phyloP scores from a whole-genome alignment of 1,284 basidiomycete genomes.

The Sporisorium graminicola region DNA sequence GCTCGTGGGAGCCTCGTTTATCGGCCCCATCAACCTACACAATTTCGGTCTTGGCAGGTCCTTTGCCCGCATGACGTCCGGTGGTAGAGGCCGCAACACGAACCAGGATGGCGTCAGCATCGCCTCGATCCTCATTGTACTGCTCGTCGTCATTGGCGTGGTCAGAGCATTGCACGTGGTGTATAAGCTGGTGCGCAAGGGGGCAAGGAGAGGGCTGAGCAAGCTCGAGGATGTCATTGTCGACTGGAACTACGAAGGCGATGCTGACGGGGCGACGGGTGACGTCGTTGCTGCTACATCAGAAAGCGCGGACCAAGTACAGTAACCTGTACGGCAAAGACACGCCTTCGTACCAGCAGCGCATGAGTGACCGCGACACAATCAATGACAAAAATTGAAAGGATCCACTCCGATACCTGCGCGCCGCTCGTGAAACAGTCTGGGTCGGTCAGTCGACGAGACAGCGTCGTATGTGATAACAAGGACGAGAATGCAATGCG shows the following conservation, averaged over 20 bases:
- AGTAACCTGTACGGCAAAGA: conserved; percentile 7
- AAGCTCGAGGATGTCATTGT: conserved; percentile 52
- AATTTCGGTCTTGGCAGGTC: conserved; percentile 55
- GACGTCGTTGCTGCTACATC: not conserved
- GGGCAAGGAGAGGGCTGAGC: conserved; percentile 32
- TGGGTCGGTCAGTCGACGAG: not conserved
- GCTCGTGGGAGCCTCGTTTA: conserved; percentile 43
- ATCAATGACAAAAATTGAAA: not conserved
- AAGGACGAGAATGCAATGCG: conserved; percentile 26
- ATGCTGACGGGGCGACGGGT: conserved; percentile 17
- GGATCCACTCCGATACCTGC: not conserved
- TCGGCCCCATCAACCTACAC: conserved; percentile 53
- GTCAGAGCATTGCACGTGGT: conserved; percentile 46
- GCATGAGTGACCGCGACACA: conserved; percentile 4
- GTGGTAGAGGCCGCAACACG: conserved; percentile 26
- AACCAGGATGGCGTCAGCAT: conserved; percentile 48
- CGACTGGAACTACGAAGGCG: conserved; percentile 53
- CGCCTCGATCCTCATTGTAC: conserved; percentile 47
- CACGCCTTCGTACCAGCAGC: conserved; percentile 11
- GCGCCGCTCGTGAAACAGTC: not conserved
- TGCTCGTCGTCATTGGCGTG: conserved; percentile 54
- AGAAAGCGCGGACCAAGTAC: conserved; percentile 1
- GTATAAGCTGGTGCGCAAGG: conserved; percentile 35
- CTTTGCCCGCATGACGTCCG: conserved; percentile 51
- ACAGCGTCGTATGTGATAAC: not conserved